Base-by-base conservation (phyloP, 495 filamentous ascomycete species). In the Diplogelasinospora grovesii region DNA sequence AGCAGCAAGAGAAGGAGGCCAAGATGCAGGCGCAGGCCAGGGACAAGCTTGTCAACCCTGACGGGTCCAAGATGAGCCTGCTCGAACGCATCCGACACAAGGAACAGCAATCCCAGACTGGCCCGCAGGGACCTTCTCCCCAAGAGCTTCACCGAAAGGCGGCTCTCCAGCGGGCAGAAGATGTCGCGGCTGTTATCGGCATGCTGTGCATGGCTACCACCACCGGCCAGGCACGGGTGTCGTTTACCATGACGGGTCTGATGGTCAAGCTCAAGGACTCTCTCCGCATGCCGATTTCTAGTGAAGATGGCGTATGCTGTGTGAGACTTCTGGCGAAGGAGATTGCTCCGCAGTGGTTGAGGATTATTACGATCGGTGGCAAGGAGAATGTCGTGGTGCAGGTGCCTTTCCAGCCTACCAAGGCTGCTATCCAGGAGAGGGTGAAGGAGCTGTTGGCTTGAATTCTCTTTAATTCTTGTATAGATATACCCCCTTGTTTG, bases 1-100 rank as follows among this genome's bases (percentile, higher is more conserved):
- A 68, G 50, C 59, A 63, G 36, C 45, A 65, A 26, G 42, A 55
- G 32, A 18, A 56, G 9, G 37, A 47, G 16, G 29, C 47, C 11
- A 48, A 44, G 36, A 26, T 20, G 5, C 25, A 36, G 29, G 43
- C 36, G 19, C 27, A 36, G n/a, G 39, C 56, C 5, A n/a, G n/a
- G n/a, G n/a, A n/a, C n/a, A n/a, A n/a, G n/a, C 35, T 31, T 0
- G 20, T 53, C 22, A 60, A 60, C 22, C 22, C 59, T 1, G 58
- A 56, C 35, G 63, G 54, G 5, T 48, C 53, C 13, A 65, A 65
- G 43, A 59, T 69, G 58, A 60, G 54, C 45, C 51, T 85, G 14
- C 70, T 84, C 11, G 79, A 82, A 42, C 77, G 81, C 45, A 70
- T 86, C 45, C 73, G 78, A 21, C 56, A 69, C 14, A 83, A 81